phyloP scores from a whole-genome alignment of 2,329 filamentous ascomycete species.

The Chrysosporium keratinophilum region DNA sequence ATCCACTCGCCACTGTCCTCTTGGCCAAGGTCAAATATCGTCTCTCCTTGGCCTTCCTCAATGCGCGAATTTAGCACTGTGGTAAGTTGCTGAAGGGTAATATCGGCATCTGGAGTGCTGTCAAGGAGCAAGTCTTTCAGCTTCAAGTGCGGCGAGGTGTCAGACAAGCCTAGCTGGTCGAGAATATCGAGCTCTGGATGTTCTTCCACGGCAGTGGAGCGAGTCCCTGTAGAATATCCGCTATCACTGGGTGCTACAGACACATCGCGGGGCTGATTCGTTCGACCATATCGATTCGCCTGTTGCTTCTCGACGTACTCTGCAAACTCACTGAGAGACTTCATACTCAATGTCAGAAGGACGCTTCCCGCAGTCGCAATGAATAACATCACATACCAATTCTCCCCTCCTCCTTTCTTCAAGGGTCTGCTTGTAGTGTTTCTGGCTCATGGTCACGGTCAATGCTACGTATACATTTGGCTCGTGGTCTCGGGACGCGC shows the following conservation, averaged over 20 bases:
- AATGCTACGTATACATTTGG: slow-evolving; percentile 3
- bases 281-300: slow-evolving; percentile 37
- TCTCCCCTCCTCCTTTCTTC: slow-evolving; percentile 81
- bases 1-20: slow-evolving; percentile 84
- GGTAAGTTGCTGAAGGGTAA: slow-evolving; percentile 52
- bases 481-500: not conserved
- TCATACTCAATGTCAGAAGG: slow-evolving; percentile 1
- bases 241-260: slow-evolving; percentile 33
- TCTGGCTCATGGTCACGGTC: slow-evolving; percentile 25
- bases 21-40: slow-evolving; percentile 81
- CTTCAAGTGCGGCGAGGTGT: slow-evolving; percentile 49
- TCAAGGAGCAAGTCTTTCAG: slow-evolving; percentile 66
- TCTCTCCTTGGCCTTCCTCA: slow-evolving; percentile 76
- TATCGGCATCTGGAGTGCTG: slow-evolving; percentile 46
- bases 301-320: slow-evolving; percentile 97
- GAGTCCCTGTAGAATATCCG: slow-evolving; percentile 31
- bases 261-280: slow-evolving; percentile 16
- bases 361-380: not conserved
- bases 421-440: slow-evolving; percentile 49
- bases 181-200: slow-evolving; percentile 86
- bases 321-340: slow-evolving; percentile 89
- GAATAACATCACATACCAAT: slow-evolving; percentile 47
- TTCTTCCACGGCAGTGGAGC: slow-evolving; percentile 43
- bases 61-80: slow-evolving; percentile 58
- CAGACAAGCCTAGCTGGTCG: slow-evolving; percentile 63